These are phyloP conservation scores for Ziziphus jujuba DNA, from an alignment of 306 rosid species.

Conservation along the genomic window DNA sequence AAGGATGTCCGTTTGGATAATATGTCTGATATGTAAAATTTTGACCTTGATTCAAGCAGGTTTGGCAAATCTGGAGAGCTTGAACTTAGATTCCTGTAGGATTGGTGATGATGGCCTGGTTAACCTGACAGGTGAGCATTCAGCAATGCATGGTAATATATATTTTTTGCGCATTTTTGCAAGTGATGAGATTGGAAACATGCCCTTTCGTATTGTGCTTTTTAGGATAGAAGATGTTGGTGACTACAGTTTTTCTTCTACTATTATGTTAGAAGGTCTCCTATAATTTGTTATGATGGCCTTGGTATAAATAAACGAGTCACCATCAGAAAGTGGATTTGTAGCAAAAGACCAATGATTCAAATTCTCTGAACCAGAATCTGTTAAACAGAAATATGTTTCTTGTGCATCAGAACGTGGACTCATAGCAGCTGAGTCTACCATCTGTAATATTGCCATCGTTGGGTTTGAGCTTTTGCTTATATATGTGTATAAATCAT, in stretches of 20 bases:
- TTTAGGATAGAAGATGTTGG: neutral
- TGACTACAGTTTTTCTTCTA: neutral
- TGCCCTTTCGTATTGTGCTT: neutral
- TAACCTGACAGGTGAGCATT: constrained; percentile 66
- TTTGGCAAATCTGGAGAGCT: constrained; percentile 76
- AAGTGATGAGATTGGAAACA: neutral
- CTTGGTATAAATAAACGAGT: too few relatives aligned
- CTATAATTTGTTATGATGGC: too few relatives aligned
- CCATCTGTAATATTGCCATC: neutral
- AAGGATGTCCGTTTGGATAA: neutral
- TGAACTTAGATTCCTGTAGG: constrained; percentile 87
- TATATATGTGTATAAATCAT: constrained; percentile 14
- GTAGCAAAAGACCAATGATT: too few relatives aligned
- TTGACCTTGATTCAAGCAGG: constrained; percentile 43
- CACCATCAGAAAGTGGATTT: too few relatives aligned
- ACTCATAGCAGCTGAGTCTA: too few relatives aligned
- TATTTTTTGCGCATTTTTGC: neutral
- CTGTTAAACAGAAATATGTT: too few relatives aligned
- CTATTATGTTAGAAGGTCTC: too few relatives aligned
- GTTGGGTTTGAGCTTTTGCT: constrained; percentile 7
- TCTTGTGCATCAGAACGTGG: too few relatives aligned
- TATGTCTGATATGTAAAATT: neutral
- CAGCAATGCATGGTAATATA: constrained; percentile 15
- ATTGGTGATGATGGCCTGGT: constrained; percentile 80
- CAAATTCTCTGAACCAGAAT: too few relatives aligned